Percentiles rank a stretch among this genome's conserved stretches.
These are phyloP conservation scores for Orbilia quercus DNA, from an alignment of 2,329 filamentous ascomycete genomes.

Conservation along the genomic window DNA sequence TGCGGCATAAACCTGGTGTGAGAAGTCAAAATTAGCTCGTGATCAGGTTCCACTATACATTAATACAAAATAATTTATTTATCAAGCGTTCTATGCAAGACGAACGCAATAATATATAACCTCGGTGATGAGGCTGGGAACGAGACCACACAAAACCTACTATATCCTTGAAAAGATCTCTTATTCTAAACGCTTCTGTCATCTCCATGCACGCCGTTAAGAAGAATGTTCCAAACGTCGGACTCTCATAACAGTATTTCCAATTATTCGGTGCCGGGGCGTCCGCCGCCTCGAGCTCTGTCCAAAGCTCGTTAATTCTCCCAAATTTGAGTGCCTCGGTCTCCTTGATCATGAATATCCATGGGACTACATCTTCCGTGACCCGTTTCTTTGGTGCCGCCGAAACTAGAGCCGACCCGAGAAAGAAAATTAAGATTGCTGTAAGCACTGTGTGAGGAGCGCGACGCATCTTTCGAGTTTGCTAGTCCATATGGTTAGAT, in stretches of 20 bases:
- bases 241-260: not conserved
- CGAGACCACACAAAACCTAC: too few relatives aligned
- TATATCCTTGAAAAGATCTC: constrained; percentile 13
- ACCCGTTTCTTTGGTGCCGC: not conserved
- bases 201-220: constrained; percentile 2
- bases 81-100: too few relatives aligned
- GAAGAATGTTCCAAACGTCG: constrained; percentile 21
- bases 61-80: too few relatives aligned
- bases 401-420: not conserved
- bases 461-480: constrained; percentile 18
- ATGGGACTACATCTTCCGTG: not conserved
- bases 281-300: not conserved
- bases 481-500: not conserved
- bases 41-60: too few relatives aligned
- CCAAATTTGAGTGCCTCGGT: not conserved
- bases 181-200: not conserved
- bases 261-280: not conserved
- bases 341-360: constrained; percentile 22
- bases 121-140: too few relatives aligned
- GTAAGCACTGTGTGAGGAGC: not conserved
- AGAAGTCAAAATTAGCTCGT: too few relatives aligned
- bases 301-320: not conserved
- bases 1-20: constrained; percentile 8
- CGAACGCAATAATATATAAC: too few relatives aligned
- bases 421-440: constrained; percentile 2